phyloP scores from a whole-genome alignment of 2,329 filamentous ascomycete genomes.

The Dactylellina haptotyla region DNA sequence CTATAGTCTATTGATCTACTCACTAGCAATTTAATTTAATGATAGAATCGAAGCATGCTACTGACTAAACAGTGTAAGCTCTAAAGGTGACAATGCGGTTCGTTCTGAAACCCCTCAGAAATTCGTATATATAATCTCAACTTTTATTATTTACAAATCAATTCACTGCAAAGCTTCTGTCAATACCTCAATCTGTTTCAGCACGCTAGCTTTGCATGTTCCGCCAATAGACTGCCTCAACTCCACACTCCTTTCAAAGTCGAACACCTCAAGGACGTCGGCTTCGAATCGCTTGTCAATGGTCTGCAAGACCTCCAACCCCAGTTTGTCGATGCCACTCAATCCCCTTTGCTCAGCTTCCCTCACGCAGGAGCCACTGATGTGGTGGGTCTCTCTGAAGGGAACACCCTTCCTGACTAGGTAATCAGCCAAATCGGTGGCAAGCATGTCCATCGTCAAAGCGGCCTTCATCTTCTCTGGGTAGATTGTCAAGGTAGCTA shows the following conservation, averaged over 20 bases:
- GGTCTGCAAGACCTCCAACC: constrained; percentile 72
- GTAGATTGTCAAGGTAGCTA: constrained; percentile 75
- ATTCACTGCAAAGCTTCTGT: constrained; percentile 56
- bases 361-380: constrained; percentile 77
- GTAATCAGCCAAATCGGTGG: constrained; percentile 74
- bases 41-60: no score
- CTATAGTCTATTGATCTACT: no score
- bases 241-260: constrained; percentile 87
- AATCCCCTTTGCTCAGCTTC: constrained; percentile 72
- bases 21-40: no score
- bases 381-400: constrained; percentile 83
- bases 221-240: constrained; percentile 79
- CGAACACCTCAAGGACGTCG: constrained; percentile 76
- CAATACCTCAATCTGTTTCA: constrained; percentile 70
- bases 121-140: no score
- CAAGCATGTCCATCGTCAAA: constrained; percentile 84
- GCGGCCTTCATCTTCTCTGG: constrained; percentile 81
- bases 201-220: constrained; percentile 75
- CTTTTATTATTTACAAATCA: background rate
- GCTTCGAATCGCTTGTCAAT: constrained; percentile 76
- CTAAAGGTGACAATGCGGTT: no score
- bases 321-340: constrained; percentile 76
- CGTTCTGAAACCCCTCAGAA: no score
- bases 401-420: constrained; percentile 74
- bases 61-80: no score